Percentiles rank a stretch among this genome's conserved stretches.
phyloP scores from a whole-genome alignment of 2,329 filamentous ascomycete genomes.

The Aulographum hederae region DNA sequence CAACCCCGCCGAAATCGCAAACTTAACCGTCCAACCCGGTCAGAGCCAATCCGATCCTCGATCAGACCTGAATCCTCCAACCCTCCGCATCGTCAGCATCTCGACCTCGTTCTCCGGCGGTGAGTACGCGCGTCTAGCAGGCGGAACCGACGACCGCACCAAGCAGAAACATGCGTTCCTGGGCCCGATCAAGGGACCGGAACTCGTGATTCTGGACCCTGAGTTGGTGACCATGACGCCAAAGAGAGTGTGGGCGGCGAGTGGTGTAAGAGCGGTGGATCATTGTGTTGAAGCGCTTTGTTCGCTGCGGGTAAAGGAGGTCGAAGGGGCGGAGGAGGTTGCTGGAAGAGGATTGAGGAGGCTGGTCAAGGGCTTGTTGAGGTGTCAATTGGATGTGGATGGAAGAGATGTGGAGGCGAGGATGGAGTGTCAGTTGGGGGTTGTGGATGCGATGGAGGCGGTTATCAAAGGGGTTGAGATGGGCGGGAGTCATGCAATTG shows the following conservation, averaged over 20 bases:
- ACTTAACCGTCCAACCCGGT: too few relatives aligned
- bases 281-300: conserved; percentile 34
- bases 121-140: conserved; percentile 21
- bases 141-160: conserved; percentile 18
- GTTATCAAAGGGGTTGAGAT: conserved; percentile 15
- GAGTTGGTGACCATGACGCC: conserved; percentile 33
- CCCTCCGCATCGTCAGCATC: conserved; percentile 19
- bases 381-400: conserved; percentile 13
- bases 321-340: conserved; percentile 16
- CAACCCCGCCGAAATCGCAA: too few relatives aligned
- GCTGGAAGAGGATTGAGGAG: conserved; percentile 16
- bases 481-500: conserved; percentile 22
- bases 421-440: conserved; percentile 30
- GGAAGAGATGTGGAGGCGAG: conserved; percentile 14
- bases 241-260: conserved; percentile 35
- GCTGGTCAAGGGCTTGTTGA: conserved; percentile 25
- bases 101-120: conserved; percentile 23
- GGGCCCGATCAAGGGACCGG: conserved; percentile 21
- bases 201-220: conserved; percentile 39
- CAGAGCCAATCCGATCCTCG: too few relatives aligned
- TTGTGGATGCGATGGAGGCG: conserved; percentile 33
- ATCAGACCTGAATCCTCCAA: conserved; percentile 6
- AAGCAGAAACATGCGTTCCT: conserved; percentile 10
- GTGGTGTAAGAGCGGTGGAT: conserved; percentile 37
- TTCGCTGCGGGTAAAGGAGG: conserved; percentile 21